A percentile compares a stretch with the other conserved stretches of the same genome.
These are phyloP conservation scores for Colletotrichum cuscutae DNA, from an alignment of 2,329 filamentous ascomycete genomes.

Conservation along the genomic window DNA sequence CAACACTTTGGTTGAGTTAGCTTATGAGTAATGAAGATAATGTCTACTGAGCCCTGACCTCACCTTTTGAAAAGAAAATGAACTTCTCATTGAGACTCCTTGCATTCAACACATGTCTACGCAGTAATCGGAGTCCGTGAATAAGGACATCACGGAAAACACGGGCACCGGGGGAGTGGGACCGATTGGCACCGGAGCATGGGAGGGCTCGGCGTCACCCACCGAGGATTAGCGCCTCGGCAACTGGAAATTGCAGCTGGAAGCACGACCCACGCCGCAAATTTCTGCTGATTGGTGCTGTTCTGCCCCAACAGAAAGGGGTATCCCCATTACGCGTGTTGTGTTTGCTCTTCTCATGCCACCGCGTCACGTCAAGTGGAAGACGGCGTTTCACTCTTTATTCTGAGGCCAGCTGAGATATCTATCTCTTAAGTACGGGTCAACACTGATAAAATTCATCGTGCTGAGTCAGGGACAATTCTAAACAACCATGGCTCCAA, in stretches of 20 bases:
- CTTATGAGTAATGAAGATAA: background rate
- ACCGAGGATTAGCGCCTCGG: constrained; percentile 7
- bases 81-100: too few species aligned
- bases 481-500: background rate
- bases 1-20: background rate
- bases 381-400: background rate
- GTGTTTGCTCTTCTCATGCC: background rate
- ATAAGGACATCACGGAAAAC: background rate
- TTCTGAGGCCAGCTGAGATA: too few species aligned
- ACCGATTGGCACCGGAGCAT: background rate
- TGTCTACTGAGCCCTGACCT: background rate
- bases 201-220: background rate
- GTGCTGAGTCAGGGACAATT: background rate
- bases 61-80: too few species aligned
- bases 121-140: too few species aligned
- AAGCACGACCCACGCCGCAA: constrained; percentile 11
- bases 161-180: background rate
- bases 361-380: background rate
- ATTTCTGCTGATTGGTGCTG: constrained; percentile 3
- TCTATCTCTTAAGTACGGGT: too few species aligned
- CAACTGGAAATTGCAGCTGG: constrained; percentile 16
- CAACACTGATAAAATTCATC: background rate
- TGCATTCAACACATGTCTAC: too few species aligned
- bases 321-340: background rate
- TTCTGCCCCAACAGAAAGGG: constrained; percentile 23